Evolutionary conservation across 345 rosid genomes (phyloP).

Genomic region (Durio zibethinus): DNA sequence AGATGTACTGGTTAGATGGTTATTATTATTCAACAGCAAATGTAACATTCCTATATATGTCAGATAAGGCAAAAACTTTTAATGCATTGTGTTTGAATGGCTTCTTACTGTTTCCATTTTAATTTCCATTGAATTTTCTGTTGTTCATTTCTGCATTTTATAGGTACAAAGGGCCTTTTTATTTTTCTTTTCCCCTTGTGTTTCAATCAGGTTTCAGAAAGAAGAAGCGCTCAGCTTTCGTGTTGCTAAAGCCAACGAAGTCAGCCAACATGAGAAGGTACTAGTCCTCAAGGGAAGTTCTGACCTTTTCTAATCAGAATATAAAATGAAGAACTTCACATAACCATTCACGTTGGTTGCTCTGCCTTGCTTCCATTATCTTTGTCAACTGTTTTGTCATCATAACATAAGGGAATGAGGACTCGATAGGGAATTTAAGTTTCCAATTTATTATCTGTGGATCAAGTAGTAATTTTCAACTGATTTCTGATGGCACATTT

Average conservation of each 20-base stretch:
- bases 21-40: neutral
- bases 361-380: neutral
- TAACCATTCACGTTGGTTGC: neutral
- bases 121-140: neutral
- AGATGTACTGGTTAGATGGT: neutral
- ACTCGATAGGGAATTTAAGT: neutral
- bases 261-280: constrained; percentile 83
- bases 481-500: neutral
- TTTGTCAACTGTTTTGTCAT: neutral
- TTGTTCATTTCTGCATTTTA: constrained; percentile 13
- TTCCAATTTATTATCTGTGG: neutral
- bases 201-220: constrained; percentile 59
- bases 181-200: neutral
- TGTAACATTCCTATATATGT: neutral
- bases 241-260: constrained; percentile 66
- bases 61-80: neutral
- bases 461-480: neutral
- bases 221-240: constrained; percentile 84
- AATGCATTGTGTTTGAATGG: neutral
- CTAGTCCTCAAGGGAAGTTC: constrained; percentile 9
- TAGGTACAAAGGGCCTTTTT: neutral
- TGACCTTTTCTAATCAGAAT: neutral
- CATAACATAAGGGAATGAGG: neutral
- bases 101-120: neutral
- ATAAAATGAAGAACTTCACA: neutral